A percentile compares a stretch with the other conserved stretches of the same genome.
Conservation (phyloP, 768 basidiomycete genomes). For the Termitomyces sp. region DNA sequence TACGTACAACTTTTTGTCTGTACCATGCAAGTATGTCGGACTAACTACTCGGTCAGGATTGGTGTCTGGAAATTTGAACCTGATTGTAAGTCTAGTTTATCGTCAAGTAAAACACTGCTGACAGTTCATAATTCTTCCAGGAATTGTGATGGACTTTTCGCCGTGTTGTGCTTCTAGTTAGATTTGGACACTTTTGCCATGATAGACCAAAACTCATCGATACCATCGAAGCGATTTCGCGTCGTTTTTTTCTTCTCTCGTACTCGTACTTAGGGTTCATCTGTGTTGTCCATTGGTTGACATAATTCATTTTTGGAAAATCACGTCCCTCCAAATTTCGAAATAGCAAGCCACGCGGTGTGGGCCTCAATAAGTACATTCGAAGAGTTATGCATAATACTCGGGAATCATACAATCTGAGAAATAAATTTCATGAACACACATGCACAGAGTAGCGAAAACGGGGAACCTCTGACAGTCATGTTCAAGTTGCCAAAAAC, state of each 20-base stretch:
- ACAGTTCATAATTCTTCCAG: constrained; percentile 12
- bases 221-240: constrained; percentile 5
- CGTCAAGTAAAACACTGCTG: neutral
- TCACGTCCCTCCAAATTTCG: neutral
- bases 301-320: constrained; percentile 4
- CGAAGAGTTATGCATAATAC: neutral
- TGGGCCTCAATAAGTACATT: neutral
- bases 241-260: neutral
- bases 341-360: neutral
- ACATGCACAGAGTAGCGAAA: neutral
- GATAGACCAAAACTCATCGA: constrained; percentile 11
- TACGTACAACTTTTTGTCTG: constrained; percentile 24
- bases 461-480: constrained; percentile 40
- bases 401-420: neutral
- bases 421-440: neutral
- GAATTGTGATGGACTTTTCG: constrained; percentile 23
- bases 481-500: constrained; percentile 75
- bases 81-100: constrained; percentile 51
- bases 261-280: constrained; percentile 4
- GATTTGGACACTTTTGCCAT: constrained; percentile 10
- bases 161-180: neutral
- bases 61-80: constrained; percentile 81
- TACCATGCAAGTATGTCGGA: neutral
- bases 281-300: constrained; percentile 4
- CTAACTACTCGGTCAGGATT: constrained; percentile 39